Base-by-base conservation (phyloP, 345 rosid genomes). In the Pseudoturritis turrita region DNA sequence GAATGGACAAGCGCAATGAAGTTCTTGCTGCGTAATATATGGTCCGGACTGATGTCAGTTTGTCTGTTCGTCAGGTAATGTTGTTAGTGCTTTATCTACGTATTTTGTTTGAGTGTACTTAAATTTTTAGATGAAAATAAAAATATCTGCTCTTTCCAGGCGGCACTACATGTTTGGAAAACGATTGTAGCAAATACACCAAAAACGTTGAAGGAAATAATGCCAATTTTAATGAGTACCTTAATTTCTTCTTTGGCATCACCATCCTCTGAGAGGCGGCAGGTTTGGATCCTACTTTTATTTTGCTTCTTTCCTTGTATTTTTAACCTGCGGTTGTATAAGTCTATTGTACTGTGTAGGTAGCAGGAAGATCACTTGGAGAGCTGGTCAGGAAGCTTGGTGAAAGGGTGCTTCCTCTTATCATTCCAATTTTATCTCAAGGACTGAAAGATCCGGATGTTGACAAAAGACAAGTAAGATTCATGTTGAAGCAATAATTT, bases 311-410 rank as follows among this genome's bases (percentile, higher is more conserved):
- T 23, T 56, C 31, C n/a, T 45, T 31, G 21, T 31, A 65, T 5
- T 23, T 18, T 53, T 45, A 46, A 13, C 28, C 44, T 62, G 58
- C 22, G 31, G 45, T 5, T 69, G 49, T 37, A 18, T 47, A 62
- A 56, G 64, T 58, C 25, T 47, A 29, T 41, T 29, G 45, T 45
- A 17, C 50, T 54, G 25, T 79, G 33, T 63, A 95, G 99, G 96
- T 86, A 77, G 98, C 99, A 68, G 99, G 86, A 62, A 82, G 99
- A 69, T 70, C 99, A 47, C 79, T 95, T 73, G 99, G 99, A 78
- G 99, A 95, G 83, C 92, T 95, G 72, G 99, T 95, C 37, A 82
- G 96, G 82, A 95, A 95, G 84, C 99, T 95, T 75, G 99, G 99
- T 74, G 99, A 95, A 80, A 91, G 97, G 89, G 99, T 95, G 60